Base-by-base conservation (phyloP, 2,329 filamentous ascomycete genomes). In the Botrytis tulipae region DNA sequence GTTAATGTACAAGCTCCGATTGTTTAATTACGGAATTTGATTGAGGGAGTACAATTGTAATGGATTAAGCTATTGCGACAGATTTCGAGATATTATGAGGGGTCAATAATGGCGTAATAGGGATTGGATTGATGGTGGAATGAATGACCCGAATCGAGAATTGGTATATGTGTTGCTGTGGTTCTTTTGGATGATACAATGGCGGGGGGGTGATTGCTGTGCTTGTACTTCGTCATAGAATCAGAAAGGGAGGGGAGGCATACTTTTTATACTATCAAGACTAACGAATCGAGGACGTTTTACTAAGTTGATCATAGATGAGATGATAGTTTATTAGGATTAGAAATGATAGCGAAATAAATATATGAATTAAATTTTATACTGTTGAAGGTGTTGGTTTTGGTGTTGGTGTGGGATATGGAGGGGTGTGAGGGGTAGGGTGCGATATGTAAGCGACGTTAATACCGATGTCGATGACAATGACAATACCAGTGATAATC, bases 51-150 rank as follows among this genome's bases (percentile, higher is more conserved):
- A 57, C 10, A 48, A 22, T n/a, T 14, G 9, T 16, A 25, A 18
- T 12, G 14, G 35, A n/a, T n/a, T 12, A 20, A 42, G 25, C n/a
- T 57, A 68, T 68, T 25, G 48, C 48, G 35, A 48, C 9, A 16
- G 0, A 32, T 48, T 68, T 57, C 48, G 37, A 57, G 35, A 48
- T 32, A 42, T 54, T n/a, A 68, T 20, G 35, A 22, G n/a, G 9
- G 42, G 65, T 32, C 35, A 20, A 57, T 57, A 68, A 68, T 68
- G 66, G 35, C 66, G 66, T 68, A 57, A 68, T 68, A 29, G 37
- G 66, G 66, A 68, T 68, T 57, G 48, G 66, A 68, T 68, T 42
- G 66, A 40, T 68, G 66, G 18, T 54, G 35, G 35, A 68, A 57
- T 57, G 48, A 68, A 57, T 68, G 37, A 57, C 35, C 57, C 35